Evolutionary conservation across 306 rosid genomes (phyloP).

Genomic region (Calophaca sinica): DNA sequence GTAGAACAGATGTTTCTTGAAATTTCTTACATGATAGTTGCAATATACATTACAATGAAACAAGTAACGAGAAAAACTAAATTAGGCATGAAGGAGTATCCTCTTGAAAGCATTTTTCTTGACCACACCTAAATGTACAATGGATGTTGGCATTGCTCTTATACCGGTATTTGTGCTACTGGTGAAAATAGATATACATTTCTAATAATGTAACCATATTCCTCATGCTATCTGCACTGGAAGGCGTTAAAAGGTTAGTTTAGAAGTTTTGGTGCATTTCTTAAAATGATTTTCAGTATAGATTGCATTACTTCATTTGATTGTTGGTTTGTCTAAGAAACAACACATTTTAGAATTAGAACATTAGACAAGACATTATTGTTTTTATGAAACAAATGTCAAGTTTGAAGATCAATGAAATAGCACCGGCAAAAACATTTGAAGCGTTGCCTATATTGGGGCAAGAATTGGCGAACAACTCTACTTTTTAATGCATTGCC

Average conservation of each 20-base stretch:
- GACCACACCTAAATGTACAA: no score
- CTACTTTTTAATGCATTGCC: slow-evolving; percentile 58
- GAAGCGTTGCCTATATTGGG: slow-evolving; percentile 8
- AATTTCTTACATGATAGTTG: no score
- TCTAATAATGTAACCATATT: background rate
- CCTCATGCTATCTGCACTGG: slow-evolving; percentile 61
- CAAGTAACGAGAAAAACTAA: no score
- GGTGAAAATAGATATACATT: no score
- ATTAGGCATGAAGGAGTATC: no score
- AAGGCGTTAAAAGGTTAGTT: slow-evolving; percentile 81
- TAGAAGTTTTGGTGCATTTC: slow-evolving; percentile 38
- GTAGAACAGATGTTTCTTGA: no score
- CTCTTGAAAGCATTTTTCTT: no score
- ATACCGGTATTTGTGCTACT: no score
- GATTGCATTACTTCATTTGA: background rate
- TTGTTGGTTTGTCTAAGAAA: slow-evolving; percentile 6
- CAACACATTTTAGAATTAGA: slow-evolving; percentile 4
- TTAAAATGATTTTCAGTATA: background rate
- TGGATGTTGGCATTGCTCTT: no score
- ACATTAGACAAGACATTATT: slow-evolving; percentile 17
- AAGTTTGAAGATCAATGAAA: background rate
- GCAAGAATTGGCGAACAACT: slow-evolving; percentile 15
- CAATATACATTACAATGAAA: no score
- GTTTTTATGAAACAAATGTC: background rate
- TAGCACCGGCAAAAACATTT: background rate